These are phyloP conservation scores for Durusdinium trenchii DNA, from an alignment of 73 alveolate species.

Conservation along the genomic window DNA sequence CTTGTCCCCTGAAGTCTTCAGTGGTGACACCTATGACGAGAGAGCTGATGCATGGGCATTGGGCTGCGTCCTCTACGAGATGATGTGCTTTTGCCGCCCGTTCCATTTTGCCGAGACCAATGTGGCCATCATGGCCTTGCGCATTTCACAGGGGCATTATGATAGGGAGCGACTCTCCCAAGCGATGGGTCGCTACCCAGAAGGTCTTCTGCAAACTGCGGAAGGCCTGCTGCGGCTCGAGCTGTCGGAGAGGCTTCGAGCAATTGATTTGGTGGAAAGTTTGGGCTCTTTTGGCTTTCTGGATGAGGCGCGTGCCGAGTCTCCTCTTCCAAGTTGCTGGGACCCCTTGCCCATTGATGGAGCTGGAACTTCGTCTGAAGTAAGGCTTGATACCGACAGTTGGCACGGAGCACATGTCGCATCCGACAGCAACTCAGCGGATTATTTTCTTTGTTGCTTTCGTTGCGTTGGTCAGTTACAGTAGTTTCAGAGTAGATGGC, in stretches of 20 bases:
- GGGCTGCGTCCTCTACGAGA: conserved; percentile 96
- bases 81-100: conserved; percentile 88
- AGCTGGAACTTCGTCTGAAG: not conserved
- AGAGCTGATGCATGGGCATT: conserved; percentile 96
- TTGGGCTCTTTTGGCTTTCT: not conserved
- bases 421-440: not conserved
- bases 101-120: conserved; percentile 56
- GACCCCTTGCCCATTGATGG: not conserved
- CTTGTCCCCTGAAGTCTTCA: conserved; percentile 94
- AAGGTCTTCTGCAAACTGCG: not conserved
- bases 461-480: too few relatives aligned
- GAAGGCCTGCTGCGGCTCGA: conserved; percentile 43
- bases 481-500: too few relatives aligned
- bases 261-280: conserved; percentile 9
- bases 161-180: conserved; percentile 47
- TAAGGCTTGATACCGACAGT: conserved; percentile 15
- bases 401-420: conserved; percentile 61
- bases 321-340: conserved; percentile 75
- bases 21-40: conserved; percentile 96
- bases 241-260: conserved; percentile 32
- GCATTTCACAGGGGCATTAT: conserved; percentile 80
- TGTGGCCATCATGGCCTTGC: conserved; percentile 72
- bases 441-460: too few relatives aligned
- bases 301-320: not conserved
- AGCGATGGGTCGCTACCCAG: not conserved